phyloP scores from a whole-genome alignment of 441 rosid genomes.

The Flueggea neowawraea region DNA sequence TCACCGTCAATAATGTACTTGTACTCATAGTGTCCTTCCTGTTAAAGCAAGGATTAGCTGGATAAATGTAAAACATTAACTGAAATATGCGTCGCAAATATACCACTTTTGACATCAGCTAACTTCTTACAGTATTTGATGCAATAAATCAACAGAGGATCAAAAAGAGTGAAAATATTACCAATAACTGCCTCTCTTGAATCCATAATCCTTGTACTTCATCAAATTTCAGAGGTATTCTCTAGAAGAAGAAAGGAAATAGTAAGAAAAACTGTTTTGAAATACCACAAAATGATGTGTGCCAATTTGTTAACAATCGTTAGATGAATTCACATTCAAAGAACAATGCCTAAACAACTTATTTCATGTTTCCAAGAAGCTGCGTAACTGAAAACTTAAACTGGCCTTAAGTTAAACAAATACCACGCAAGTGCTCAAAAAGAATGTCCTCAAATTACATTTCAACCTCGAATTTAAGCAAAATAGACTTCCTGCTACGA shows the following conservation, averaged over 20 bases:
- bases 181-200: slow-evolving; percentile 67
- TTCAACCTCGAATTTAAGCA: too few species aligned
- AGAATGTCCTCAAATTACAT: too few species aligned
- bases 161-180: slow-evolving; percentile 21
- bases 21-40: slow-evolving; percentile 95
- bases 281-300: too few species aligned
- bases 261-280: not conserved
- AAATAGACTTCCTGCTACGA: too few species aligned
- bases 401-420: too few species aligned
- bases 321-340: too few species aligned
- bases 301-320: too few species aligned
- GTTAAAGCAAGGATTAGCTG: slow-evolving; percentile 20
- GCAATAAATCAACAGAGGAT: not conserved
- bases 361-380: too few species aligned
- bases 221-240: slow-evolving; percentile 67
- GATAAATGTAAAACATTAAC: too few species aligned
- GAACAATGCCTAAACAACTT: too few species aligned
- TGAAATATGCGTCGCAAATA: not conserved
- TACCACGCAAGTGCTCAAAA: too few species aligned
- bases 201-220: slow-evolving; percentile 56
- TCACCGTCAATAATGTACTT: slow-evolving; percentile 84
- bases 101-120: not conserved
- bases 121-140: not conserved
- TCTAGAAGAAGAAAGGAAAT: slow-evolving; percentile 31
- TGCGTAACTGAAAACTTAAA: too few species aligned